A percentile compares a stretch with the other conserved stretches of the same genome.
phyloP scores from a whole-genome alignment of 306 rosid genomes.

The Citrullus colocynthis region DNA sequence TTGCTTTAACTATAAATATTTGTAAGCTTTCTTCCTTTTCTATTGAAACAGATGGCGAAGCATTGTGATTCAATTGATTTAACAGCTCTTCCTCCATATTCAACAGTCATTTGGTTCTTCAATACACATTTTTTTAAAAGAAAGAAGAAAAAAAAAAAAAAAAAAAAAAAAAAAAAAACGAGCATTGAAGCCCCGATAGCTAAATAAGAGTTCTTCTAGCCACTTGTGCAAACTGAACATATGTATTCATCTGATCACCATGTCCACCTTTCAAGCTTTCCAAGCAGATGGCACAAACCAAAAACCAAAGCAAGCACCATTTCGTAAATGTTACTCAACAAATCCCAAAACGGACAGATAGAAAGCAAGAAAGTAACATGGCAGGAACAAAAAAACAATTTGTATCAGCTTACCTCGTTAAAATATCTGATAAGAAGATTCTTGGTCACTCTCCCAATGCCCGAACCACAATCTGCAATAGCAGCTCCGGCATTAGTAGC shows the following conservation, averaged over 20 bases:
- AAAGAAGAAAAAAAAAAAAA: not conserved
- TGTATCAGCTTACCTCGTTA: constrained; percentile 69
- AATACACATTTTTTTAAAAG: not conserved
- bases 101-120: not conserved
- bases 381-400: constrained; percentile 5
- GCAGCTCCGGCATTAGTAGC: not conserved
- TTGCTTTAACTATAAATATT: not conserved
- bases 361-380: not conserved
- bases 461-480: constrained; percentile 91
- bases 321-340: not conserved
- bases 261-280: not conserved
- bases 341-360: not conserved
- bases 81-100: not conserved
- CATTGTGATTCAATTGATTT: not conserved
- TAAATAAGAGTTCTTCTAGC: not conserved
- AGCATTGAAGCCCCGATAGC: not conserved
- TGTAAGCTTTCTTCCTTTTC: not conserved
- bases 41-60: not conserved
- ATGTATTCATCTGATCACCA: not conserved
- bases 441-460: constrained; percentile 85
- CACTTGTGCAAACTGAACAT: not conserved
- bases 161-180: not conserved
- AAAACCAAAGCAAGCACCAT: not conserved
- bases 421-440: constrained; percentile 74
- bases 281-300: not conserved